These are phyloP conservation scores for Conringia planisiliqua DNA, from an alignment of 345 rosid species.

Conservation along the genomic window DNA sequence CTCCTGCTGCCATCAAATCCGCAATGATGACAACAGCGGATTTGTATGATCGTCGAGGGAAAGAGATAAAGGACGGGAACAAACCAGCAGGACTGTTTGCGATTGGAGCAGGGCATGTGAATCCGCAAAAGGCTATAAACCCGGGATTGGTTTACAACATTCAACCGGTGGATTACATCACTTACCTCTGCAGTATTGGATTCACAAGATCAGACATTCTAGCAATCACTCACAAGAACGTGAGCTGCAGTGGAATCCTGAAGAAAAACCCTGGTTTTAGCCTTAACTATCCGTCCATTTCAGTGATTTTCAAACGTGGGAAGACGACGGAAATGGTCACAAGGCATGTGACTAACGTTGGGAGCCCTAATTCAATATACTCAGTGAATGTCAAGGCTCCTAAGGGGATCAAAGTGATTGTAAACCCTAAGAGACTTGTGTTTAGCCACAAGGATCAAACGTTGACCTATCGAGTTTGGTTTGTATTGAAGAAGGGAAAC, in stretches of 20 bases:
- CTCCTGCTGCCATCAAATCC: slow-evolving; percentile 81
- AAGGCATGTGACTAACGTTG: slow-evolving; percentile 72
- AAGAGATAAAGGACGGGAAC: slow-evolving; percentile 66
- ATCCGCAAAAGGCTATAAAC: slow-evolving; percentile 66
- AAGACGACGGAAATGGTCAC: slow-evolving; percentile 47
- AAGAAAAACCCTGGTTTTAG: slow-evolving; percentile 53
- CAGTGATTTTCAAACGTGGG: slow-evolving; percentile 61
- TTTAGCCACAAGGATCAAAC: slow-evolving; percentile 52
- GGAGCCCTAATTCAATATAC: slow-evolving; percentile 64
- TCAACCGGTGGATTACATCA: slow-evolving; percentile 62
- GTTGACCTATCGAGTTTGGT: slow-evolving; percentile 59
- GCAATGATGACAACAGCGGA: slow-evolving; percentile 94
- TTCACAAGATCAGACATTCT: slow-evolving; percentile 61
- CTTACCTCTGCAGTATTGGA: slow-evolving; percentile 73
- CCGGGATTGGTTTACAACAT: slow-evolving; percentile 86
- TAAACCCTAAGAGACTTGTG: slow-evolving; percentile 55
- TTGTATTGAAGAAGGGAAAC: slow-evolving; percentile 49
- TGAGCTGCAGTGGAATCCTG: slow-evolving; percentile 48
- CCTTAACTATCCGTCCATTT: slow-evolving; percentile 87
- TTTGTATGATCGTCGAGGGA: slow-evolving; percentile 55
- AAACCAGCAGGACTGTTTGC: slow-evolving; percentile 60
- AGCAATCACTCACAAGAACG: slow-evolving; percentile 68
- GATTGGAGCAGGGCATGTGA: slow-evolving; percentile 86
- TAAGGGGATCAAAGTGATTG: slow-evolving; percentile 47
- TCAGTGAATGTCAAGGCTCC: slow-evolving; percentile 65